Base-by-base conservation (phyloP, 768 basidiomycete genomes). In the Tulasnella calospora region DNA sequence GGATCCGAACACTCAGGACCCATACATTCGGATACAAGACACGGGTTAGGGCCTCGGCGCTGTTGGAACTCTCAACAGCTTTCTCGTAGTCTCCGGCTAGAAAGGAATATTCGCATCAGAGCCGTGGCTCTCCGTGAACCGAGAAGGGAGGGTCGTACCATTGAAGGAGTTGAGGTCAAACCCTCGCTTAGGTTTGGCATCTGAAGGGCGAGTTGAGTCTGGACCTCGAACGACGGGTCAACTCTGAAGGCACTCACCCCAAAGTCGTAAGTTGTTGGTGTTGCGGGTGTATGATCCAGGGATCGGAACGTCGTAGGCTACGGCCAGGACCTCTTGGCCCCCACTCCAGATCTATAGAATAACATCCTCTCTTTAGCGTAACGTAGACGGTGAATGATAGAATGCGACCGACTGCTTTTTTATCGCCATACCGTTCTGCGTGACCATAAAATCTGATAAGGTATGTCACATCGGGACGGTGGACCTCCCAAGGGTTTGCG, bases 101-200 rank as follows among this genome's bases (percentile, higher is more conserved):
- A 73, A 12, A 55, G 13, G 12, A 44, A 76, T 70, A 79, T 79
- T 77, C 69, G 79, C 79, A 75, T 13, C 13, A 57, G 27, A 21
- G 33, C 44, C 44, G 23, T 35, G 21, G 27, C 6, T 27, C 36
- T 0, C 30, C 36, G 36, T 38, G 77, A 15, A 38, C 55, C 36
- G 17, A 36, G 30, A 36, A 73, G 7, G 30, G 12, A 19, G 47
- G 35, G 36, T 79, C 85, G 76, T 80, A 93, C 93, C 94, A 83
- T 99, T 99, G 90, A 98, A 99, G 71, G 92, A 93, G 84, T 95
- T 93, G 81, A 98, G 84, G 85, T 98, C 96, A 83, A 98, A 98
- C 1, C 93, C 94, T 81, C 94, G 87, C 87, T 94, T 94, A 35
- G 94, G 91, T 86, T 92, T 92, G 82, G 84, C 80, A 70, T 79